phyloP scores from a whole-genome alignment of 805 yeast species.

The Zygosaccharomyces pseudorouxii region DNA sequence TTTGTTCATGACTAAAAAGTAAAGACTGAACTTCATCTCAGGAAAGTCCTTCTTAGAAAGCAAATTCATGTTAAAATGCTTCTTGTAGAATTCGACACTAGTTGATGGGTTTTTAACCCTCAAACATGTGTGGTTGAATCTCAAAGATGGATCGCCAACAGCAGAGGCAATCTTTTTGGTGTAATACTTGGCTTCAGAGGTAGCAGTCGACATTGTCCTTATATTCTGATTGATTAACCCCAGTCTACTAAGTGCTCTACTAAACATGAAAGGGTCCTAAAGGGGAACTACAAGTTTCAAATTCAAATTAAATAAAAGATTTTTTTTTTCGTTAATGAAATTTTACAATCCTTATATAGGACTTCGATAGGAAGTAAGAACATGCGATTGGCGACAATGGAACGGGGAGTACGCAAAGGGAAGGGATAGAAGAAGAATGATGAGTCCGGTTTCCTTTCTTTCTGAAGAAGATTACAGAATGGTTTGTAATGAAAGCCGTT shows the following conservation, averaged over 20 bases:
- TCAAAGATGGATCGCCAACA: conserved; percentile 27
- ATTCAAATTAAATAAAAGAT: no score
- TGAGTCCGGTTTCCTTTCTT: no score
- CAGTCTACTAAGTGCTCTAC: conserved; percentile 2
- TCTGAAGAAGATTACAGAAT: neutral
- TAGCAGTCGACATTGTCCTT: conserved; percentile 17
- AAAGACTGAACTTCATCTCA: conserved; percentile 56
- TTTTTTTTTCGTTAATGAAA: neutral
- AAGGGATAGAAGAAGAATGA: neutral
- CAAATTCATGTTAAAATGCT: conserved; percentile 68
- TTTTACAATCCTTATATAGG: neutral
- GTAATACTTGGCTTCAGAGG: conserved; percentile 11
- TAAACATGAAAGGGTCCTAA: conserved; percentile 1
- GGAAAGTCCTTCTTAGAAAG: conserved; percentile 49
- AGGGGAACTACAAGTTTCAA: no score
- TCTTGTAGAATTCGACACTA: conserved; percentile 67
- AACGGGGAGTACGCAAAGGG: neutral
- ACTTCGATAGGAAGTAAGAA: neutral
- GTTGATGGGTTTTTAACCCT: conserved; percentile 77
- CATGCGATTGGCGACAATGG: neutral
- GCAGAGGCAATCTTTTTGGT: conserved; percentile 22
- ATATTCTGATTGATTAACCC: conserved; percentile 1
- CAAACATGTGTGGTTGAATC: conserved; percentile 65
- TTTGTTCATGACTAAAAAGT: conserved; percentile 52
- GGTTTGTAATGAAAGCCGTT: neutral